A percentile compares a stretch with the other conserved stretches of the same genome.
Conservation (phyloP, 805 yeast species). For the Ogataea trehalophila region DNA sequence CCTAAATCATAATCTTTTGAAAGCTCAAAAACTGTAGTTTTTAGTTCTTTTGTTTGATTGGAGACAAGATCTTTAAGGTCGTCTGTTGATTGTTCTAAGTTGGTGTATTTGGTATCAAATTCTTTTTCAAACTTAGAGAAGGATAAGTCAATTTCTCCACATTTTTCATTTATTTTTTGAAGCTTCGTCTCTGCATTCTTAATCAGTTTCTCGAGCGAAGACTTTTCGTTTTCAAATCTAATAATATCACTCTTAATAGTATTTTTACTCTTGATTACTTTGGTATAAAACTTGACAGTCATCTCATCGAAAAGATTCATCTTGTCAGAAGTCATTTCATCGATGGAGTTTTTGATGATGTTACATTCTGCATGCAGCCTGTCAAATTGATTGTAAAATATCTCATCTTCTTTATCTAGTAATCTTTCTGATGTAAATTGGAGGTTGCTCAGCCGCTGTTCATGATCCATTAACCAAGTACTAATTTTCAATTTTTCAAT, state of each 20-base stretch:
- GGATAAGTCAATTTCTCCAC: background rate
- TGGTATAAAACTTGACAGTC: constrained; percentile 1
- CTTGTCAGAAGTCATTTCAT: constrained; percentile 3
- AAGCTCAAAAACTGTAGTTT: constrained; percentile 5
- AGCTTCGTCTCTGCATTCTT: constrained; percentile 4
- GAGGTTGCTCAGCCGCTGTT: constrained; percentile 9
- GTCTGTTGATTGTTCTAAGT: constrained; percentile 2
- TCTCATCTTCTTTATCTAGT: constrained; percentile 16
- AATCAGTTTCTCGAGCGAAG: constrained; percentile 2
- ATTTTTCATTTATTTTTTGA: background rate
- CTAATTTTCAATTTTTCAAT: constrained; percentile 3
- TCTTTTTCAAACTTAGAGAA: background rate
- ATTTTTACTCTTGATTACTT: constrained; percentile 4
- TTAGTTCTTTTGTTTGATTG: constrained; percentile 6
- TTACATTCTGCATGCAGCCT: constrained; percentile 9
- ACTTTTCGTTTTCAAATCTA: constrained; percentile 6
- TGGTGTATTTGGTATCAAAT: background rate
- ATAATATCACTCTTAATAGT: constrained; percentile 8
- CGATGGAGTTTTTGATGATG: constrained; percentile 4
- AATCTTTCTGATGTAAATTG: constrained; percentile 14
- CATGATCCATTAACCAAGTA: constrained; percentile 5
- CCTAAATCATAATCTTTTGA: constrained; percentile 14
- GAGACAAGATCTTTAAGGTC: constrained; percentile 5
- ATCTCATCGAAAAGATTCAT: background rate
- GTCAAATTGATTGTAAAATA: constrained; percentile 6